Percentiles rank a stretch among this genome's conserved stretches.
These are phyloP conservation scores for Trypanosoma rangeli DNA, from an alignment of 208 protist genomes.

Conservation along the genomic window DNA sequence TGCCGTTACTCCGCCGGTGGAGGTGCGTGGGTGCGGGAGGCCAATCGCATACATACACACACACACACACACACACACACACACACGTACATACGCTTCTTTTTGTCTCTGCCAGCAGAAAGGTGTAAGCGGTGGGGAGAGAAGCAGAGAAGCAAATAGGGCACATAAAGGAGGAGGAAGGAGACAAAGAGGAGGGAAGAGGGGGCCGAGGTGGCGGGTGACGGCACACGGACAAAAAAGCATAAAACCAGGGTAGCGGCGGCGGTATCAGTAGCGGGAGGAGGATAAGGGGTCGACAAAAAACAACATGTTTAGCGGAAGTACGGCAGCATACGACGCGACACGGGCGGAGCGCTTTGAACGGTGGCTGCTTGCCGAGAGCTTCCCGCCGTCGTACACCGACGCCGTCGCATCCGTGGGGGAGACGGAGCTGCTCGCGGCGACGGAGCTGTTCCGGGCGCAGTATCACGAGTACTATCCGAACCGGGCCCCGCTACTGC, in stretches of 20 bases:
- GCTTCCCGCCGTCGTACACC: conserved; percentile 72
- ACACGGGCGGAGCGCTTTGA: conserved; percentile 39
- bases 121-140: not conserved
- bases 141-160: not conserved
- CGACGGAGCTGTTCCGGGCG: conserved; percentile 55
- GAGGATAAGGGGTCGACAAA: too few relatives aligned
- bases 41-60: not conserved
- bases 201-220: too few relatives aligned
- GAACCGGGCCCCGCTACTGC: conserved; percentile 64
- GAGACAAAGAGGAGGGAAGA: too few relatives aligned
- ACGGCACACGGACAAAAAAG: too few relatives aligned
- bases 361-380: conserved; percentile 33
- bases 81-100: too few relatives aligned
- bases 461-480: conserved; percentile 84
- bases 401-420: conserved; percentile 51
- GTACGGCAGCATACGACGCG: conserved; percentile 11
- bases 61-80: too few relatives aligned
- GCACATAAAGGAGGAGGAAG: not conserved
- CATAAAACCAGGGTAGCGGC: conserved; percentile 1
- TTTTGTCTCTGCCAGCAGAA: too few relatives aligned
- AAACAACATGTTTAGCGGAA: conserved; percentile 16
- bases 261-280: too few relatives aligned
- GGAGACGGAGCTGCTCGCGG: conserved; percentile 64
- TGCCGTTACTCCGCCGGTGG: not conserved
- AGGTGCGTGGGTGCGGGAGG: not conserved